Base-by-base conservation (phyloP, 768 basidiomycete genomes). In the Suillus hirtellus region DNA sequence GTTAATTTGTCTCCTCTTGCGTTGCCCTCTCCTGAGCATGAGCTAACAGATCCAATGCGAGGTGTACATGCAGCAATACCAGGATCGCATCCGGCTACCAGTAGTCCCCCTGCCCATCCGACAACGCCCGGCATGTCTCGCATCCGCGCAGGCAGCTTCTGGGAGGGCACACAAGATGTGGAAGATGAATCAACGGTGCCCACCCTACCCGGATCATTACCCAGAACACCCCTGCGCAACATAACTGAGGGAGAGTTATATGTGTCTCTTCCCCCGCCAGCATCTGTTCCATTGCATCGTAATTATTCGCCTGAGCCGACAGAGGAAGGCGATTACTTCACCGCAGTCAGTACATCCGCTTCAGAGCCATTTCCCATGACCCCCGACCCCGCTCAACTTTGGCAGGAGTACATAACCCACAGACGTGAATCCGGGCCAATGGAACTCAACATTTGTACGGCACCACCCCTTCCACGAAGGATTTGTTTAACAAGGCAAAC, bases 31-130 rank as follows among this genome's bases (percentile, higher is more conserved):
- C 95, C 95, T 0, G 95, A 98, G 71, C 88, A 91, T 68, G 95
- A 97, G 71, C 83, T 96, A 31, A 89, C 89, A 11, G 95, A 97
- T 75, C 95, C 95, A 0, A 88, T 97, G 86, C 86, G 91, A 43
- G 86, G 87, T 40, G 82, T 89, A 24, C 87, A 83, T 10, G 81
- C 89, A 31, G 79, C 85, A 10, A 83, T 90, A 50, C 89, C 90
- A 1, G 84, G 88, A 27, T 82, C 85, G 11, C 86, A 88, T 71
- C 80, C 60, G 65, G 71, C 63, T 70, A 71, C 68, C 56, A 71
- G 72, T 31, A 75, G 76, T 72, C 68, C 73, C 56, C 74, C 76
- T 24, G 71, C 70, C 52, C 75, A 77, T 24, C 74, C 80, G 0
- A 69, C 72, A 19, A 84, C 83, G 1, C 82, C 86, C 2, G 81